A percentile compares a stretch with the other conserved stretches of the same genome.
Evolutionary conservation across 345 rosid species (phyloP).

Genomic region (Lenwebbia sp.): DNA sequence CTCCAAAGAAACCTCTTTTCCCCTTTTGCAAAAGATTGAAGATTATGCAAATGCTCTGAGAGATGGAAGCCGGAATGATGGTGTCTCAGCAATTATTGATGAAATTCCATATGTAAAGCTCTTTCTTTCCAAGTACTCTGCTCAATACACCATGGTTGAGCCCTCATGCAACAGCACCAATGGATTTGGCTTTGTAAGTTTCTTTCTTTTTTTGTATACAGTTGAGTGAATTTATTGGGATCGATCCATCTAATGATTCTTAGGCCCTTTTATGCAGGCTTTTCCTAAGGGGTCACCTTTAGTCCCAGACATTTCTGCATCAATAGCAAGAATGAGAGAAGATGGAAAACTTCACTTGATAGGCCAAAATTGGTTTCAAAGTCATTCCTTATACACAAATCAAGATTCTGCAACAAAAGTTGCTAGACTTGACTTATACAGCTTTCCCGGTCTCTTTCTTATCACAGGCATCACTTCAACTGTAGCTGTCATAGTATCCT

Average conservation of each 20-base stretch:
- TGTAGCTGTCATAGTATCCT: constrained; percentile 7
- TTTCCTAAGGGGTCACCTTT: constrained; percentile 15
- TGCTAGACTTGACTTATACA: not conserved
- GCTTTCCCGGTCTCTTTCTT: constrained; percentile 16
- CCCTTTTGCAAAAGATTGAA: not conserved
- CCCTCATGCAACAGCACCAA: constrained; percentile 3
- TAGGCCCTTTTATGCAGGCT: constrained; percentile 2
- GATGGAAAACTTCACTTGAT: constrained; percentile 6
- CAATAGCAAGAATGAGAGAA: constrained; percentile 16
- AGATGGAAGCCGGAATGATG: constrained; percentile 3
- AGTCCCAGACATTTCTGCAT: constrained; percentile 12
- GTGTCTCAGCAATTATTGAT: constrained; percentile 18
- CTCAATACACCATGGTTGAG: constrained; percentile 14
- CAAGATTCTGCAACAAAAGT: not conserved
- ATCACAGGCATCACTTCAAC: constrained; percentile 14
- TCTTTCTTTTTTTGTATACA: not conserved
- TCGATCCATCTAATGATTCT: not conserved
- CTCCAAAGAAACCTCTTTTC: not conserved
- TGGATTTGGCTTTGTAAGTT: constrained; percentile 23
- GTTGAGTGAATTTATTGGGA: not conserved
- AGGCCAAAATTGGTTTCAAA: constrained; percentile 1
- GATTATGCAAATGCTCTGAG: constrained; percentile 17
- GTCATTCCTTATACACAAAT: not conserved
- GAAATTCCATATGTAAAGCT: constrained; percentile 34
- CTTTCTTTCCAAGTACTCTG: constrained; percentile 24